Evolutionary conservation across 306 rosid species (phyloP), one percentile per base, ranked within the genome.

Genomic region (Cucurbita pepo): DNA sequence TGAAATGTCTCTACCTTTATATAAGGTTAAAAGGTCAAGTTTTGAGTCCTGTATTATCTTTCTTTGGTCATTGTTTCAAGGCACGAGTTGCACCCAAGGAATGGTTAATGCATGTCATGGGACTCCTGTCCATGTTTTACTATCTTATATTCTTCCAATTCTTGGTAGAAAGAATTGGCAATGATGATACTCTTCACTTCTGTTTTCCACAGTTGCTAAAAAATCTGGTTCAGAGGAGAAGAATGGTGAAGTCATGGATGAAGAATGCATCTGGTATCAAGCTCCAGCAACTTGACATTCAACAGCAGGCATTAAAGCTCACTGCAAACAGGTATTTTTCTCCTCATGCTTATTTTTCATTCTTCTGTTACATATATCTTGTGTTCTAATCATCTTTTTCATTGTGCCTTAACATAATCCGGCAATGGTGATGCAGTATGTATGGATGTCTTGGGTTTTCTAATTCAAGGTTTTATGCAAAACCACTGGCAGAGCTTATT

Each of bases 361-460:
- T 62, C 5, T 73, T 55, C 40, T 8, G 45, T 63, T 34, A 47
- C 6, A 71, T 82, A 70, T 47, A 72, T 16, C 59, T 18, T 73
- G 44, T 76, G 16, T 71, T 36, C 55, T 48, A 72, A 50, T 67
- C 41, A 67, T 67, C 73, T 44, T 47, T 67, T 47, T 44, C 43
- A 10, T 67, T 47, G 56, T 13, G 19, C 43, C 13, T 80, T 64
- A 41, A 64, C 71, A 43, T 12, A 37, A 65, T 65, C 71, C 8
- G 54, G 34, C 60, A 69, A 64, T 75, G 75, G 64, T 76, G 19
- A 9, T 88, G 90, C 91, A 94, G 99, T 80, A 91, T 94, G 99
- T 94, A 94, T 77, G 99, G 99, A 71, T 94, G 99, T 75, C 80
- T 94, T 74, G 99, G 99, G 69, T 94, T 94, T 88, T 83, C 97